These are phyloP conservation scores for Sarocladium oryzae DNA, from an alignment of 2,329 filamentous ascomycete species.

Conservation along the genomic window DNA sequence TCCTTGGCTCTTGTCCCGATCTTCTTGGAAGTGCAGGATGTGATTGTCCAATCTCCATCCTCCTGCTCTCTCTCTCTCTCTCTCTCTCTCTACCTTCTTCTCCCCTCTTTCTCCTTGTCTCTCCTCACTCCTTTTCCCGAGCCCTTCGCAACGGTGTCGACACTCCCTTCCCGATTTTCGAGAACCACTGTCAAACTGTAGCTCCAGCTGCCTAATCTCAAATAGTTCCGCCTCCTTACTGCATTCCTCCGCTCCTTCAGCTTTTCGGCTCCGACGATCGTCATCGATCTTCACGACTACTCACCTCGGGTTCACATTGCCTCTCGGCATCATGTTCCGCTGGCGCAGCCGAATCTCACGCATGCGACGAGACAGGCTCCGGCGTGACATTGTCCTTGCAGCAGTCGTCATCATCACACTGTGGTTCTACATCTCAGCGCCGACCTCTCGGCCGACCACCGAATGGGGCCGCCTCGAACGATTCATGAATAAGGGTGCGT, in stretches of 20 bases:
- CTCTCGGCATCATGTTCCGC: constrained; percentile 9
- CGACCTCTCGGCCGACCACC: not conserved
- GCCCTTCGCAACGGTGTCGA: not conserved
- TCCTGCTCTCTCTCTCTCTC: not conserved
- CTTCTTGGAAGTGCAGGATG: not conserved
- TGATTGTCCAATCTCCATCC: not conserved
- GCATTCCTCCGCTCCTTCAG: not conserved
- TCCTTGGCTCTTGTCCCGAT: not conserved
- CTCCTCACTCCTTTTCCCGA: not conserved
- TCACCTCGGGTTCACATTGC: not conserved
- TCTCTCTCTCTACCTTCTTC: too few relatives aligned
- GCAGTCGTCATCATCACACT: constrained; percentile 9
- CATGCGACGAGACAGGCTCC: constrained; percentile 3
- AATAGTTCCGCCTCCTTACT: too few relatives aligned
- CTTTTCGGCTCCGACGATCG: not conserved
- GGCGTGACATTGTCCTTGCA: constrained; percentile 2
- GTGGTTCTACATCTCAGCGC: constrained; percentile 7
- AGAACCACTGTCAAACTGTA: not conserved
- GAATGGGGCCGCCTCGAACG: constrained; percentile 4
- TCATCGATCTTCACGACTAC: not conserved
- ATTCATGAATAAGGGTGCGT: constrained; percentile 7
- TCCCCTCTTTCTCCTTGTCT: not conserved
- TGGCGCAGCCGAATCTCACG: constrained; percentile 7
- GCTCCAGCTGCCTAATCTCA: too few relatives aligned
- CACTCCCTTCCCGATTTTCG: constrained; percentile 1